Evolutionary conservation across 1,139 yeast species (phyloP).

Genomic region (Magnusiomyces tetraspermus): DNA sequence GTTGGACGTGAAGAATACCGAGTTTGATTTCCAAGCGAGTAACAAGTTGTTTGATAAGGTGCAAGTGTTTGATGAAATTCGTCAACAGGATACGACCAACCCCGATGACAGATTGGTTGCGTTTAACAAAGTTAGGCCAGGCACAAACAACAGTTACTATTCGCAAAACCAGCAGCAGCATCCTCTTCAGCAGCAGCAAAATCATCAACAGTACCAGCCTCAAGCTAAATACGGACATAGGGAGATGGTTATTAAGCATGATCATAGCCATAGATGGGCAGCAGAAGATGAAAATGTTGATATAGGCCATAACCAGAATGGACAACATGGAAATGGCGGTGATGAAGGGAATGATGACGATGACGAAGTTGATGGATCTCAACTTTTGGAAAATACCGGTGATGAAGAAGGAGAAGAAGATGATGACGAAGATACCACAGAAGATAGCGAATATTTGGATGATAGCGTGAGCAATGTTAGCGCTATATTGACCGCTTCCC

Average conservation of each 20-base stretch:
- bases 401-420: slow-evolving; percentile 28
- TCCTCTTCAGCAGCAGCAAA: too few relatives aligned
- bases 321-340: neutral
- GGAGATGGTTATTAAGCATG: slow-evolving; percentile 54
- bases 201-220: slow-evolving; percentile 5
- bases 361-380: slow-evolving; percentile 29
- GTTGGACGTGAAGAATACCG: slow-evolving; percentile 38
- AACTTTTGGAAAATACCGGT: slow-evolving; percentile 27
- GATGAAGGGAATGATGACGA: slow-evolving; percentile 30
- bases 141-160: slow-evolving; percentile 3
- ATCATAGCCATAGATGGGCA: slow-evolving; percentile 26
- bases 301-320: too few relatives aligned
- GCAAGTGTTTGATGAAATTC: slow-evolving; percentile 69
- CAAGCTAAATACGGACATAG: slow-evolving; percentile 47
- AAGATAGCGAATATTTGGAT: slow-evolving; percentile 19
- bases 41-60: slow-evolving; percentile 75
- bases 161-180: too few relatives aligned
- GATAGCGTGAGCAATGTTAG: slow-evolving; percentile 12
- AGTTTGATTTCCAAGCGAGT: slow-evolving; percentile 81
- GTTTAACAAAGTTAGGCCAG: slow-evolving; percentile 43
- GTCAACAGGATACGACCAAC: slow-evolving; percentile 50
- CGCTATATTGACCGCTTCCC: slow-evolving; percentile 3
- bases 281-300: slow-evolving; percentile 7
- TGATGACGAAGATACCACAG: slow-evolving; percentile 25
- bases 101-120: slow-evolving; percentile 63